These are phyloP conservation scores for Populus tomentosa DNA, from an alignment of 441 rosid genomes.

Conservation along the genomic window DNA sequence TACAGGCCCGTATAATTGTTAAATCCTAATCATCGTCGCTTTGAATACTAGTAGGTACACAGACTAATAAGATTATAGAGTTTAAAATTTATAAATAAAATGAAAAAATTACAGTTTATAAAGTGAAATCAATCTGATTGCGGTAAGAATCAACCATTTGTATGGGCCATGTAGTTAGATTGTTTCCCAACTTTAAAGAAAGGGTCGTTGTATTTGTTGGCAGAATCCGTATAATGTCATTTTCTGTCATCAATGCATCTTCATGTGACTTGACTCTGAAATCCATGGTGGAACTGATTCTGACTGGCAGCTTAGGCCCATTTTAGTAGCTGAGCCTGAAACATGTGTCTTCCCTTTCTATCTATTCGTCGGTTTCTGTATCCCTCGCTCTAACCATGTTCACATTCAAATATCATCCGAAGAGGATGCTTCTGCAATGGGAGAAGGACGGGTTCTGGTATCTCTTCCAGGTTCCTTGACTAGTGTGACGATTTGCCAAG, in stretches of 20 bases:
- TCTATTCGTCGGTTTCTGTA: background rate
- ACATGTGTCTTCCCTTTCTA: background rate
- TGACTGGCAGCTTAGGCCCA: background rate
- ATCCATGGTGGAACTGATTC: background rate
- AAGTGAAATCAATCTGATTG: background rate
- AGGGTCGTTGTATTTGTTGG: background rate
- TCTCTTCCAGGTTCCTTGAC: too few species aligned
- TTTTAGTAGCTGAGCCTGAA: background rate
- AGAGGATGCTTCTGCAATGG: too few species aligned
- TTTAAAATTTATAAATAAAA: too few species aligned
- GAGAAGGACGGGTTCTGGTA: too few species aligned
- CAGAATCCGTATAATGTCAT: background rate
- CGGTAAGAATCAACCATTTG: background rate
- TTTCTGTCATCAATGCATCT: conserved; percentile 1
- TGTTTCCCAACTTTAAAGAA: background rate
- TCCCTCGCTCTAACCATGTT: too few species aligned
- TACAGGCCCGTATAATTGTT: background rate
- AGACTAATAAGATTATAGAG: background rate
- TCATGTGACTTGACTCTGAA: background rate
- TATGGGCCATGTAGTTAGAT: background rate
- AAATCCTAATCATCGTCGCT: background rate
- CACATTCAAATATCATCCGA: background rate
- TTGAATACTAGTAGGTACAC: background rate
- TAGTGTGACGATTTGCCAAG: background rate
- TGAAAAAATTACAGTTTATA: background rate